Percentiles rank a stretch among this genome's conserved stretches.
Evolutionary conservation across 208 protist species (phyloP).

Genomic region (Borovskyia barvae): DNA sequence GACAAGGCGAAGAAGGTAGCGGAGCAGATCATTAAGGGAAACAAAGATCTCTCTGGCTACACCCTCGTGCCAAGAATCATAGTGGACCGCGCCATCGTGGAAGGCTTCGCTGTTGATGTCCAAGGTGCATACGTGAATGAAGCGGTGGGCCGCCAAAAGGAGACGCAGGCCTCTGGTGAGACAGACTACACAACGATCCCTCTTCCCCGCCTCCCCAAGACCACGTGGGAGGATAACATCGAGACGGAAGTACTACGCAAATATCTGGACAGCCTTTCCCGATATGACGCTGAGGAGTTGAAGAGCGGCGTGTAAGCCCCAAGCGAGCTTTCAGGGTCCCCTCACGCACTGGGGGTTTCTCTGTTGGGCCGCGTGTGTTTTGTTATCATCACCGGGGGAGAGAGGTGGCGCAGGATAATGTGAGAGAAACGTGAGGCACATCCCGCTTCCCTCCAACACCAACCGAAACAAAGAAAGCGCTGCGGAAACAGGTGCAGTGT

Average conservation of each 20-base stretch:
- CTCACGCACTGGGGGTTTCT: too few species aligned
- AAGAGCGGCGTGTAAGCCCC: conserved; percentile 83
- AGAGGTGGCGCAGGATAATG: too few species aligned
- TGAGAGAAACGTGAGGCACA: too few species aligned
- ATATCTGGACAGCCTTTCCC: conserved; percentile 80
- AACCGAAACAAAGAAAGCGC: too few species aligned
- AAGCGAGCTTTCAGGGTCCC: too few species aligned
- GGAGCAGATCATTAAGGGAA: conserved; percentile 60
- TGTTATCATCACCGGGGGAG: too few species aligned
- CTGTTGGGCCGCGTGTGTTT: too few species aligned
- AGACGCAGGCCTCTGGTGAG: conserved; percentile 38
- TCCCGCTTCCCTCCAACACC: too few species aligned
- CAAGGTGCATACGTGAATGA: conserved; percentile 79
- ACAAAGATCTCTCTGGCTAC: conserved; percentile 65
- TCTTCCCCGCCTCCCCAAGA: conserved; percentile 45
- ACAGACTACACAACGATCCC: conserved; percentile 86
- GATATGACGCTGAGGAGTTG: conserved; percentile 85
- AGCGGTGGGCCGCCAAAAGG: conserved; percentile 54
- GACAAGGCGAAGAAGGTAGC: conserved; percentile 71
- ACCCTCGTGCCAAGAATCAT: conserved; percentile 72
- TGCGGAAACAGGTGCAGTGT: too few species aligned
- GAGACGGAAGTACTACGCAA: conserved; percentile 84
- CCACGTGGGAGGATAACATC: conserved; percentile 84
- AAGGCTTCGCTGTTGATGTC: conserved; percentile 87
- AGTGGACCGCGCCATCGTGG: conserved; percentile 81